Evolutionary conservation across 2,329 filamentous ascomycete genomes (phyloP).

Genomic region (Parasarocladium wereldwijsianum): DNA sequence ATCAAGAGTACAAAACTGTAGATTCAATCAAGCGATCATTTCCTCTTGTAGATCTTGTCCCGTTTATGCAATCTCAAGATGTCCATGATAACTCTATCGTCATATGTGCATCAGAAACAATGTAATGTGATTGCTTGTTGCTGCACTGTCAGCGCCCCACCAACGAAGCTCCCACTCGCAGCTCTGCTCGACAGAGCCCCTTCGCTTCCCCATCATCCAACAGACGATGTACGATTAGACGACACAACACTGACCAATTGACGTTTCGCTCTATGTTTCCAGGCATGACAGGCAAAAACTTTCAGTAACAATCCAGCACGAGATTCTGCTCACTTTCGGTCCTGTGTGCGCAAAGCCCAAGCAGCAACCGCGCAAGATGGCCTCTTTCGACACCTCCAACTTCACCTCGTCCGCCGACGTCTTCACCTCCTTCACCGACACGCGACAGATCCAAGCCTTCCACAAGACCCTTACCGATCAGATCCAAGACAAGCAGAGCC

Average conservation of each 20-base stretch:
- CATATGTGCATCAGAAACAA: background rate
- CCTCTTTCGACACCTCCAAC: constrained; percentile 29
- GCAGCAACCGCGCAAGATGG: constrained; percentile 18
- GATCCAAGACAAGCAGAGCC: constrained; percentile 47
- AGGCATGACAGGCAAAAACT: background rate
- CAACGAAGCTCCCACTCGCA: too few relatives aligned
- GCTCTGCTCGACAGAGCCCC: too few relatives aligned
- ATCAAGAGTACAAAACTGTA: constrained; percentile 90
- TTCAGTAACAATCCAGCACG: background rate
- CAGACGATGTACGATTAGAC: too few relatives aligned
- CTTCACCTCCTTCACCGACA: constrained; percentile 39
- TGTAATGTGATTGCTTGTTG: too few relatives aligned
- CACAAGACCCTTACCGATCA: constrained; percentile 44
- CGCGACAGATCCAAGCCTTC: constrained; percentile 48
- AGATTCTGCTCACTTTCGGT: background rate
- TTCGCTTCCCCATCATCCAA: too few relatives aligned
- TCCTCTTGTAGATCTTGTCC: too few relatives aligned
- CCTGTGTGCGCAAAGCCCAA: too few relatives aligned
- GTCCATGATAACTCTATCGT: background rate
- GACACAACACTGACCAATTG: background rate
- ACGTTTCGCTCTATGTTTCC: too few relatives aligned
- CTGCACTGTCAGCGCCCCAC: too few relatives aligned
- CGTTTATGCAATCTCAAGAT: background rate
- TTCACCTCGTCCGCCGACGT: constrained; percentile 37
- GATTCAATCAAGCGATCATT: too few relatives aligned